Conservation (phyloP, 768 basidiomycete genomes). For the Pisolithus tinctorius region DNA sequence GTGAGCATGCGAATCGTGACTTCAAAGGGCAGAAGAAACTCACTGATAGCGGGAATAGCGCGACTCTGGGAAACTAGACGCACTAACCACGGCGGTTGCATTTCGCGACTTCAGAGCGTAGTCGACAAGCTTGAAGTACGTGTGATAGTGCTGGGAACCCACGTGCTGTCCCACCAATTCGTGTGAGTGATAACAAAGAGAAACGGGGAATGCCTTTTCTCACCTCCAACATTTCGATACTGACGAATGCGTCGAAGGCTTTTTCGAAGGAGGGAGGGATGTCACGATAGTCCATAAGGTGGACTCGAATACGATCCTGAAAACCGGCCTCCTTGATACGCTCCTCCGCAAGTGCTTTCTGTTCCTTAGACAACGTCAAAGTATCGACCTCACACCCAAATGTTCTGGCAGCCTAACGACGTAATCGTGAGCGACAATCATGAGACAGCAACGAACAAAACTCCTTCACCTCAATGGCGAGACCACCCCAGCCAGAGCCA, state of each 20-base stretch:
- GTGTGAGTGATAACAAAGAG: background rate
- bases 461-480: slow-evolving; percentile 69
- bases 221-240: slow-evolving; percentile 63
- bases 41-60: slow-evolving; percentile 65
- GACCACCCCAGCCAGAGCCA: slow-evolving; percentile 89
- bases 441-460: background rate
- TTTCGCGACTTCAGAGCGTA: slow-evolving; percentile 64
- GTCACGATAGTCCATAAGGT: slow-evolving; percentile 87
- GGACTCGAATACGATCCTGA: slow-evolving; percentile 67
- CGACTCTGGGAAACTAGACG: slow-evolving; percentile 66
- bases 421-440: slow-evolving; percentile 3
- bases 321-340: slow-evolving; percentile 69
- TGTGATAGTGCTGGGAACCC: slow-evolving; percentile 45
- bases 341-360: slow-evolving; percentile 83
- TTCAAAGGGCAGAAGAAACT: slow-evolving; percentile 9
- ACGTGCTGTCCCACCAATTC: slow-evolving; percentile 16
- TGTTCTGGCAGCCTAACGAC: slow-evolving; percentile 50
- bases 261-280: slow-evolving; percentile 78
- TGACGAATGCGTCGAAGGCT: slow-evolving; percentile 50
- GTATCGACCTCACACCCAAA: slow-evolving; percentile 84
- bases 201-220: slow-evolving; percentile 3
- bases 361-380: slow-evolving; percentile 80
- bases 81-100: slow-evolving; percentile 62
- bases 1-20: slow-evolving; percentile 2
- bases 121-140: slow-evolving; percentile 73